These are phyloP conservation scores for Diaporthe vexans DNA, from an alignment of 2,329 filamentous ascomycete genomes.

Conservation along the genomic window DNA sequence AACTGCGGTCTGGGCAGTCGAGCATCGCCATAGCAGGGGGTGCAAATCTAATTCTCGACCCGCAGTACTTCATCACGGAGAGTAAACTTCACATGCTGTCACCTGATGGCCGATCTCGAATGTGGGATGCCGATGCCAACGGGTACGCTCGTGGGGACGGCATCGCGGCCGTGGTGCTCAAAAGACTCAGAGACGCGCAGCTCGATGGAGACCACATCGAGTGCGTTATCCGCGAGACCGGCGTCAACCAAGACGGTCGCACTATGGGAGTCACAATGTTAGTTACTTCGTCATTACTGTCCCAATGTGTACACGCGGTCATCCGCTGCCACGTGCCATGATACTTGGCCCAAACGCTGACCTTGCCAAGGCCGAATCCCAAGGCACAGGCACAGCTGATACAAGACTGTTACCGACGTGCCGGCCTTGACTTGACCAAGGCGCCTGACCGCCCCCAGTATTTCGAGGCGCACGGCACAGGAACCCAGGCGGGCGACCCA, in stretches of 20 bases:
- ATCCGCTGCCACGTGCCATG: too few species aligned
- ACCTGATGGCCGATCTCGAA: slow-evolving; percentile 53
- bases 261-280: background rate
- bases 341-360: background rate
- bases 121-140: slow-evolving; percentile 61
- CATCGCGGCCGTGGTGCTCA: slow-evolving; percentile 60
- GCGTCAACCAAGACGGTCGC: background rate
- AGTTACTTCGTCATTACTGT: background rate
- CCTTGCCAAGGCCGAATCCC: slow-evolving; percentile 57
- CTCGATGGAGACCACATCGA: background rate
- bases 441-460: slow-evolving; percentile 3
- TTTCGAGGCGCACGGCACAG: slow-evolving; percentile 56
- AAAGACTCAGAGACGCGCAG: slow-evolving; percentile 44
- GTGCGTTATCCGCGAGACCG: background rate
- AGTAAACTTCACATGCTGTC: slow-evolving; percentile 56
- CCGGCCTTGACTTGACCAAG: slow-evolving; percentile 52
- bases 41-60: slow-evolving; percentile 51
- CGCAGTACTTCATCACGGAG: slow-evolving; percentile 53
- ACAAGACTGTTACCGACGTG: slow-evolving; percentile 52
- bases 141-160: slow-evolving; percentile 69
- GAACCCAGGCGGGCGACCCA: slow-evolving; percentile 43
- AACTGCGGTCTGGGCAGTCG: slow-evolving; percentile 50
- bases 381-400: slow-evolving; percentile 57
- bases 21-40: slow-evolving; percentile 52
- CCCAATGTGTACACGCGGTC: too few species aligned